These are phyloP conservation scores for Spencermartinsiella europaea DNA, from an alignment of 805 yeast species.

Conservation along the genomic window DNA sequence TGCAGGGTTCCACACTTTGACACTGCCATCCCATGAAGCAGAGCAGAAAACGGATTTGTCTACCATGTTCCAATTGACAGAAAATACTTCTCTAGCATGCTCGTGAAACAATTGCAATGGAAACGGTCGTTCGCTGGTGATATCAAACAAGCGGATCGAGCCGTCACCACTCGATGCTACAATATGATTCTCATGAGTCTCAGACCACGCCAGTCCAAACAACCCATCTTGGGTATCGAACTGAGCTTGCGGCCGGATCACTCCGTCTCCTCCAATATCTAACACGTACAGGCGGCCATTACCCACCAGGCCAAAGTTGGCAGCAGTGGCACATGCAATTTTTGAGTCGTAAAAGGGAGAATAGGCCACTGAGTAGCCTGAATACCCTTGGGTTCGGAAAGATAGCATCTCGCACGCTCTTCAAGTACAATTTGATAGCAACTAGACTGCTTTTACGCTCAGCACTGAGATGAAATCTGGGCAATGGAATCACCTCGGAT, in stretches of 20 bases:
- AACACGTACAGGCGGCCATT: constrained; percentile 78
- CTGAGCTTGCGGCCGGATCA: constrained; percentile 29
- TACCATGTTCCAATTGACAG: constrained; percentile 67
- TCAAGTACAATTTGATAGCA: too few species aligned
- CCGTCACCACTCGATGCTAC: constrained; percentile 89
- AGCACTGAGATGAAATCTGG: constrained; percentile 19
- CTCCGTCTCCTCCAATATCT: constrained; percentile 65
- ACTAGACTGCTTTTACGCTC: too few species aligned
- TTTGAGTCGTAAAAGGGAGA: constrained; percentile 90
- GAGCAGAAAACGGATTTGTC: constrained; percentile 66
- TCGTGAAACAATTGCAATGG: constrained; percentile 43
- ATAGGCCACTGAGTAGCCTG: constrained; percentile 83
- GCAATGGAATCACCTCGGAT: constrained; percentile 28
- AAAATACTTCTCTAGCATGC: constrained; percentile 70
- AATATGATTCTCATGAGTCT: constrained; percentile 80
- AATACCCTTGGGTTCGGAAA: constrained; percentile 70
- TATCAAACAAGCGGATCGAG: constrained; percentile 73
- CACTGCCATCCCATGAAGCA: constrained; percentile 88
- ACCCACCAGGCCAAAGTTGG: constrained; percentile 92
- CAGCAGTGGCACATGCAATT: constrained; percentile 82
- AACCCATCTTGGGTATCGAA: constrained; percentile 94
- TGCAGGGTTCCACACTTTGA: constrained; percentile 44
- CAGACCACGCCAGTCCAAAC: constrained; percentile 87
- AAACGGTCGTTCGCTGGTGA: constrained; percentile 32
- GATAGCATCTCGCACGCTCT: too few species aligned